Evolutionary conservation across 164 flowering plant species (phyloP).

Genomic region (Stephania cephalantha): DNA sequence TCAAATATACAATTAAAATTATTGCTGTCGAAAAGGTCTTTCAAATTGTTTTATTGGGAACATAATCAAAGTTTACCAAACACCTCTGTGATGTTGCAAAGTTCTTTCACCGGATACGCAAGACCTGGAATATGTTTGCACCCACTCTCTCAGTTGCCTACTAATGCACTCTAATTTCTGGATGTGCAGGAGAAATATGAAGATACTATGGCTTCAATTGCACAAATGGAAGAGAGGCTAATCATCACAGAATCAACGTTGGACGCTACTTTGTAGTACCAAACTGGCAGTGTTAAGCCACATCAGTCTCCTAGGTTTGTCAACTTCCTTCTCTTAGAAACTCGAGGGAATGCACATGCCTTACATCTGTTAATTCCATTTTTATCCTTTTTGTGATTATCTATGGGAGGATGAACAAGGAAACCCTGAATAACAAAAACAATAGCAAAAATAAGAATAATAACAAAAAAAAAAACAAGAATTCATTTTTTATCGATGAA

Average conservation of each 20-base stretch:
- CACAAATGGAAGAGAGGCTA: constrained; percentile 85
- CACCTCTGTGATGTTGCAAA: neutral
- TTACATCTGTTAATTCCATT: too few species aligned
- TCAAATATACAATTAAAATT: neutral
- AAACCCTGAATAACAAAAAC: constrained; percentile 58
- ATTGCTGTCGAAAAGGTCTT: neutral
- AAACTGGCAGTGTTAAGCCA: constrained; percentile 74
- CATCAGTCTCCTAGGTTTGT: constrained; percentile 63
- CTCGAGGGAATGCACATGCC: too few species aligned
- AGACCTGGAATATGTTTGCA: neutral
- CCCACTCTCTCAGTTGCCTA: neutral
- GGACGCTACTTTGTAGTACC: constrained; percentile 95
- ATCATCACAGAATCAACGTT: constrained; percentile 96
- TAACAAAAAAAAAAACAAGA: neutral
- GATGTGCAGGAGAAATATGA: constrained; percentile 80
- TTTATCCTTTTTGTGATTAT: constrained; percentile 37
- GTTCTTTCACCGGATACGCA: neutral
- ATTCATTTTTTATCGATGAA: neutral
- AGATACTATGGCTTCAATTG: constrained; percentile 57
- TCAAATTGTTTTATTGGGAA: too few species aligned
- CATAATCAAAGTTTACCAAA: neutral
- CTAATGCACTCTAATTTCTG: too few species aligned
- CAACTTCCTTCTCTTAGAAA: too few species aligned
- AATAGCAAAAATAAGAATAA: too few species aligned
- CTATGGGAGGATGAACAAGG: constrained; percentile 95